Evolutionary conservation across 331 rosid species (phyloP).

Genomic region (Cucumis variabilis): DNA sequence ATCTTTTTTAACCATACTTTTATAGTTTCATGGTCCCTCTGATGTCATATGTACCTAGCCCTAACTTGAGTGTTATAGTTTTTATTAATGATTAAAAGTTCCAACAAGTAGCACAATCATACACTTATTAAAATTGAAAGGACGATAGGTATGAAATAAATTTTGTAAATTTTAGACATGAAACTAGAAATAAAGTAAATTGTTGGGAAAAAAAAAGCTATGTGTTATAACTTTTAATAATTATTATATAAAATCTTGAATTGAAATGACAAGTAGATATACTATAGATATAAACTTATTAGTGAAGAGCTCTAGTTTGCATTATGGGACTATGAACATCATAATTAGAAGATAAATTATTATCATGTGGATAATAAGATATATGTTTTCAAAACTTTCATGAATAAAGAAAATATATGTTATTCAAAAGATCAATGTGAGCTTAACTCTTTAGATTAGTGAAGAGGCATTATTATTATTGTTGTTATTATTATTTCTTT

Average conservation of each 20-base stretch:
- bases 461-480: neutral
- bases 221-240: neutral
- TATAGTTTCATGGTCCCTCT: no score
- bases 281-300: neutral
- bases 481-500: neutral
- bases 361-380: neutral
- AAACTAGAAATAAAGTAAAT: neutral
- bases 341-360: neutral
- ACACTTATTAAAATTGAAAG: neutral
- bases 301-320: neutral
- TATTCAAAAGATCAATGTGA: neutral
- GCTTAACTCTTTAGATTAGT: neutral
- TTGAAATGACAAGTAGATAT: neutral
- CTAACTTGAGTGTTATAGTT: no score
- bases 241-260: neutral
- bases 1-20: no score
- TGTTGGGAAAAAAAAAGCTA: neutral
- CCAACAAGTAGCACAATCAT: neutral
- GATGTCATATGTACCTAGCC: no score
- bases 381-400: neutral
- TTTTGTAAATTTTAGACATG: neutral
- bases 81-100: no score
- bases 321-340: slow-evolving; percentile 4
- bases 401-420: neutral
- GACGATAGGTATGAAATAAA: neutral